Evolutionary conservation across 2,329 filamentous ascomycete genomes (phyloP).

Genomic region (Colletotrichum nymphaeae): DNA sequence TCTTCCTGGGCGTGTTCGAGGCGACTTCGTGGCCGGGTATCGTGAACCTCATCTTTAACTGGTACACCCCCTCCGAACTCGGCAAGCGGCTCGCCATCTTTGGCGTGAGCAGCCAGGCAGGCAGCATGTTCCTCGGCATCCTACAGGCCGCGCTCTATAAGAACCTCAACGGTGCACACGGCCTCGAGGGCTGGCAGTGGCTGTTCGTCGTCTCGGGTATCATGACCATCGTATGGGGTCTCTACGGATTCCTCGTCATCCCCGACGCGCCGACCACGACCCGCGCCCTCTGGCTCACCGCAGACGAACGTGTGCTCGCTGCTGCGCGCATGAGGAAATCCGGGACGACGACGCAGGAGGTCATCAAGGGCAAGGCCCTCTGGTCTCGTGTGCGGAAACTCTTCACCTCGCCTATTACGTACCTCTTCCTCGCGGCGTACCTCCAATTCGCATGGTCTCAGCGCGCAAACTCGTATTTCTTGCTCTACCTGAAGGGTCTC

Average conservation of each 20-base stretch:
- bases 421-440: conserved; percentile 41
- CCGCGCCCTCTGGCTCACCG: conserved; percentile 44
- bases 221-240: conserved; percentile 65
- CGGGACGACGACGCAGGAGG: conserved; percentile 38
- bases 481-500: conserved; percentile 39
- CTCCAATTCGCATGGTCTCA: conserved; percentile 42
- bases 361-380: conserved; percentile 39
- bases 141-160: conserved; percentile 65
- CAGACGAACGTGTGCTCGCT: conserved; percentile 48
- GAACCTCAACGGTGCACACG: conserved; percentile 59
- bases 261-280: conserved; percentile 42
- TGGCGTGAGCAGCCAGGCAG: conserved; percentile 61
- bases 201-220: conserved; percentile 69
- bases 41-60: conserved; percentile 56
- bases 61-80: conserved; percentile 55
- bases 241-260: conserved; percentile 61
- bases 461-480: conserved; percentile 44
- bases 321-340: conserved; percentile 35
- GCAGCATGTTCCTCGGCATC: conserved; percentile 67
- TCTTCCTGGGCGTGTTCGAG: conserved; percentile 55
- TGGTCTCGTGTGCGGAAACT: conserved; percentile 41
- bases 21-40: conserved; percentile 52
- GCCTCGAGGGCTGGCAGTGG: conserved; percentile 65
- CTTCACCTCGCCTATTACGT: conserved; percentile 38
- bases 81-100: conserved; percentile 64